These are phyloP conservation scores for Vanrija humicola DNA, from an alignment of 1,284 basidiomycete species.

Conservation along the genomic window DNA sequence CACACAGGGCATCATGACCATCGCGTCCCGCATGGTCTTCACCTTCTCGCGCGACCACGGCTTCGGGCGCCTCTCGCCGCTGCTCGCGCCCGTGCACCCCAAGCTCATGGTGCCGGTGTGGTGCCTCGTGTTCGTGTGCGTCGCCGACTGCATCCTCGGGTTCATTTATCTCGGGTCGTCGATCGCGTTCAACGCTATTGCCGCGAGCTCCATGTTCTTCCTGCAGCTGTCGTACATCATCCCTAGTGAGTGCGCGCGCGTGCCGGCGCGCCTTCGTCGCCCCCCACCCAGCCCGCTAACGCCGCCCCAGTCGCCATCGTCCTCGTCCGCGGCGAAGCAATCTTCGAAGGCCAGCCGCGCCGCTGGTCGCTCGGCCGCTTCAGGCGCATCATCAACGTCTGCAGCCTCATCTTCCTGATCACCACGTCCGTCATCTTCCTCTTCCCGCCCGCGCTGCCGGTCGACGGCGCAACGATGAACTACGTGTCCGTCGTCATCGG, in stretches of 20 bases:
- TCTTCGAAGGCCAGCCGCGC: conserved; percentile 39
- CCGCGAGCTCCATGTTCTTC: conserved; percentile 15
- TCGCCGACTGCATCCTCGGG: conserved; percentile 16
- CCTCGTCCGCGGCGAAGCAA: conserved; percentile 47
- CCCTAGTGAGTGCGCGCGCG: conserved; percentile 43
- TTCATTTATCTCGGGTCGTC: conserved; percentile 20
- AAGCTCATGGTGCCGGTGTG: conserved; percentile 3
- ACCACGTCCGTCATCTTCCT: conserved; percentile 53
- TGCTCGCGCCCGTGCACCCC: conserved; percentile 54
- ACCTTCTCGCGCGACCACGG: conserved; percentile 65
- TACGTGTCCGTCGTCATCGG: conserved; percentile 47
- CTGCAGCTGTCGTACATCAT: conserved; percentile 34
- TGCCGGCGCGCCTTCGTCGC: too few relatives aligned
- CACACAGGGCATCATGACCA: conserved; percentile 55
- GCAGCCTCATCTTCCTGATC: conserved; percentile 46
- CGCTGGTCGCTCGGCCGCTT: conserved; percentile 39
- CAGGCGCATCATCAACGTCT: conserved; percentile 42
- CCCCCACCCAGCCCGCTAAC: too few relatives aligned
- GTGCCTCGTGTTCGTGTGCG: conserved; percentile 45
- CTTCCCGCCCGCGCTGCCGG: conserved; percentile 51
- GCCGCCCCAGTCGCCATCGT: conserved; percentile 36
- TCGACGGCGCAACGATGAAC: conserved; percentile 49
- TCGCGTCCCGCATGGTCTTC: conserved; percentile 62
- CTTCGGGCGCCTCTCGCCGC: conserved; percentile 54
- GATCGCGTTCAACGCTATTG: conserved; percentile 22